These are phyloP conservation scores for Serendipita indica DNA, from an alignment of 768 basidiomycete genomes.

Conservation along the genomic window DNA sequence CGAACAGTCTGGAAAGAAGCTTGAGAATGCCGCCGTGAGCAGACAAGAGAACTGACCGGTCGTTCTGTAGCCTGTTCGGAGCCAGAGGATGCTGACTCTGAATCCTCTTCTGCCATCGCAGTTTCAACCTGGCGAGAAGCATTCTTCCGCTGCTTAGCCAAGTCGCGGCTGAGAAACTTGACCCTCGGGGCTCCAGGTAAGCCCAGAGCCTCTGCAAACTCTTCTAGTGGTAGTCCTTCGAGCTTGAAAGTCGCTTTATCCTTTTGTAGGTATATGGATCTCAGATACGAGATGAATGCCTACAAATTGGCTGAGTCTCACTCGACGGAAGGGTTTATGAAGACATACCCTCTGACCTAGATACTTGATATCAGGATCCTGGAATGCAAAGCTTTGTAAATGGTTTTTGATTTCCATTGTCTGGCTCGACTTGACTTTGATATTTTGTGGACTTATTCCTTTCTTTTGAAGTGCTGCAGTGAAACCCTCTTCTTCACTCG, in stretches of 20 bases:
- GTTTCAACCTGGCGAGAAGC: conserved; percentile 34
- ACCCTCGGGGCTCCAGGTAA: conserved; percentile 92
- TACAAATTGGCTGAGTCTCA: conserved; percentile 21
- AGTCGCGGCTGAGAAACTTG: conserved; percentile 60
- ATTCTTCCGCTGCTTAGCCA: conserved; percentile 67
- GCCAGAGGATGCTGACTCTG: conserved; percentile 17
- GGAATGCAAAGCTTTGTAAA: conserved; percentile 83
- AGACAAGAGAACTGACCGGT: background rate
- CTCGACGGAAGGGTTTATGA: background rate
- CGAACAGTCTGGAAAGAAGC: conserved; percentile 30
- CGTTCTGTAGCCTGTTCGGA: too few species aligned
- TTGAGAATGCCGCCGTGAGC: too few species aligned
- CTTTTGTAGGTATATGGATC: conserved; percentile 83
- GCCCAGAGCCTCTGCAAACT: conserved; percentile 79
- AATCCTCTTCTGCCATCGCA: conserved; percentile 22
- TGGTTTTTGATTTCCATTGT: conserved; percentile 72
- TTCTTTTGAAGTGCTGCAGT: conserved; percentile 52
- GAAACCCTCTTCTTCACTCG: conserved; percentile 93
- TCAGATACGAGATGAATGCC: conserved; percentile 93
- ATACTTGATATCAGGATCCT: conserved; percentile 94
- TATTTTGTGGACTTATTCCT: conserved; percentile 53
- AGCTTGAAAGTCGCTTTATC: conserved; percentile 89
- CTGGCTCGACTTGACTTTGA: conserved; percentile 82
- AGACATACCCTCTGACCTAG: conserved; percentile 72
- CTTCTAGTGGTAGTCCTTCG: conserved; percentile 62